phyloP scores from a whole-genome alignment of 441 rosid species.

The Syzygium syzygioides region DNA sequence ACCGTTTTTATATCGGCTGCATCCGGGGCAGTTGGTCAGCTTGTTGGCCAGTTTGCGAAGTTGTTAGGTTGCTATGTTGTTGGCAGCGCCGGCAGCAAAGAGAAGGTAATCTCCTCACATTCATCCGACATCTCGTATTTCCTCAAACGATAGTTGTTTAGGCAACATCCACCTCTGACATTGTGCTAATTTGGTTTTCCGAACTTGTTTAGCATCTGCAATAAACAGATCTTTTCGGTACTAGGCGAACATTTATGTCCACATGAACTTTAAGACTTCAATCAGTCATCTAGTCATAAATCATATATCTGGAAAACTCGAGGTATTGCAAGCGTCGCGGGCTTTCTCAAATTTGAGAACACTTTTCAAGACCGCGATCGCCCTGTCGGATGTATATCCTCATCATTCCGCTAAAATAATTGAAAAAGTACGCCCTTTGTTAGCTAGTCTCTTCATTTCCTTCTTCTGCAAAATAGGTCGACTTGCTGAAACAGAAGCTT shows the following conservation, averaged over 20 bases:
- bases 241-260: background rate
- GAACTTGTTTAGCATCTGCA: background rate
- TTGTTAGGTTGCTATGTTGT: constrained; percentile 37
- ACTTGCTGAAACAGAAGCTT: constrained; percentile 17
- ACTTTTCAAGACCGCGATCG: background rate
- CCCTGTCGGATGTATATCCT: background rate
- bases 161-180: background rate
- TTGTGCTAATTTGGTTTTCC: background rate
- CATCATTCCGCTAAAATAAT: background rate
- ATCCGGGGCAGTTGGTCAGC: constrained; percentile 46
- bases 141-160: background rate
- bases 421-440: background rate
- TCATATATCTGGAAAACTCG: background rate
- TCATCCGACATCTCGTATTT: background rate
- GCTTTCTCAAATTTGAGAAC: background rate
- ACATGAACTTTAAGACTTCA: background rate
- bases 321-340: background rate
- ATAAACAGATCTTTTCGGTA: background rate
- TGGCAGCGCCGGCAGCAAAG: constrained; percentile 45
- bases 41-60: constrained; percentile 48
- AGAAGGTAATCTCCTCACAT: constrained; percentile 9
- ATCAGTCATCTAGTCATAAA: background rate
- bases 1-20: constrained; percentile 39
- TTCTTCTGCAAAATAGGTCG: constrained; percentile 12
- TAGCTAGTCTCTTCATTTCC: background rate